phyloP scores from a whole-genome alignment of 1,284 basidiomycete genomes.

The Trametes hirsuta region DNA sequence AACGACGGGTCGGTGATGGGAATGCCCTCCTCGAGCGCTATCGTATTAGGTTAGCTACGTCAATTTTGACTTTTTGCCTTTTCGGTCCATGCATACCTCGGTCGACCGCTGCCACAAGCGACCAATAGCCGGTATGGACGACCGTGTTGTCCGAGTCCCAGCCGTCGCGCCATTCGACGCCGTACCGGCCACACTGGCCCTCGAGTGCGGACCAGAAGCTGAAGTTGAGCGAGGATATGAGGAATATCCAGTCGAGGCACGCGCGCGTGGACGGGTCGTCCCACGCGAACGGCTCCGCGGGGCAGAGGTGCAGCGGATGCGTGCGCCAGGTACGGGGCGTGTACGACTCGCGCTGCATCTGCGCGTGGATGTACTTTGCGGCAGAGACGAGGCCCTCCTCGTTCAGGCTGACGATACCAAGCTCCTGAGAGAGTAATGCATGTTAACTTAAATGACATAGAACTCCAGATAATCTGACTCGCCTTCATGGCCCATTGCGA shows the following conservation, averaged over 20 bases:
- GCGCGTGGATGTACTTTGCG: slow-evolving; percentile 47
- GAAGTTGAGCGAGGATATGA: slow-evolving; percentile 83
- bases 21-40: slow-evolving; percentile 63
- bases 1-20: slow-evolving; percentile 78
- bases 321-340: slow-evolving; percentile 78
- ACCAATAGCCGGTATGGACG: slow-evolving; percentile 81
- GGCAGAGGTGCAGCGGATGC: slow-evolving; percentile 74
- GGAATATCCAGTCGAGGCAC: slow-evolving; percentile 81
- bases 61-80: background rate
- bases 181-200: slow-evolving; percentile 60
- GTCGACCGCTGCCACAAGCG: slow-evolving; percentile 75
- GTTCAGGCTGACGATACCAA: slow-evolving; percentile 12
- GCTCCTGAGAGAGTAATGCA: background rate
- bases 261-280: slow-evolving; percentile 54
- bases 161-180: slow-evolving; percentile 72
- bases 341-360: slow-evolving; percentile 64
- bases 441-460: background rate
- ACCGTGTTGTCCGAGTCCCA: slow-evolving; percentile 56
- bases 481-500: slow-evolving; percentile 9
- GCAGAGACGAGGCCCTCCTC: slow-evolving; percentile 16
- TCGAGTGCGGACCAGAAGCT: slow-evolving; percentile 83
- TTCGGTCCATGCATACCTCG: slow-evolving; percentile 52
- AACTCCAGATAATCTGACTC: background rate
- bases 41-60: background rate
- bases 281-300: slow-evolving; percentile 61